Conservation (phyloP, 768 basidiomycete species). For the Infundibulicybe gibba region DNA sequence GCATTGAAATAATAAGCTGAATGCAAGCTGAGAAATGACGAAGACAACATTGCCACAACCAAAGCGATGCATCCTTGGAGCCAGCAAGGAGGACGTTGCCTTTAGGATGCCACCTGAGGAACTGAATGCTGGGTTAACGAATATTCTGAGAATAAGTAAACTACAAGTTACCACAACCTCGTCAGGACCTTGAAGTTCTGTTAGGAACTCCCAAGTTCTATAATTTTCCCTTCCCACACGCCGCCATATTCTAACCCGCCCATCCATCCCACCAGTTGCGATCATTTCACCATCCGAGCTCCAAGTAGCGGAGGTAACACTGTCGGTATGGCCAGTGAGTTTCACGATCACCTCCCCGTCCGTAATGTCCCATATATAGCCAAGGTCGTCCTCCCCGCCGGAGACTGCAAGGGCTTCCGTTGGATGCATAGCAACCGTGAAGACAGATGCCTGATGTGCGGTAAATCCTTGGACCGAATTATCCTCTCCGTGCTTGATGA, state of each 20-base stretch:
- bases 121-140: constrained; percentile 45
- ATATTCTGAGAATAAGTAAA: constrained; percentile 2
- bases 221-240: constrained; percentile 74
- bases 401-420: constrained; percentile 79
- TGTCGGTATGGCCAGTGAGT: constrained; percentile 91
- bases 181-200: constrained; percentile 89
- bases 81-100: constrained; percentile 87
- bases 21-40: too few relatives aligned
- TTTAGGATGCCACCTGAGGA: constrained; percentile 95
- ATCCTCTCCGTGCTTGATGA: constrained; percentile 43
- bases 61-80: constrained; percentile 88
- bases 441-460: constrained; percentile 75
- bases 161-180: constrained; percentile 83
- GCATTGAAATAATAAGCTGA: neutral
- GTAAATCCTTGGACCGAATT: constrained; percentile 70
- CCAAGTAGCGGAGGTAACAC: constrained; percentile 77
- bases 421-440: constrained; percentile 82
- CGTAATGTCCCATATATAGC: constrained; percentile 89
- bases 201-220: constrained; percentile 90
- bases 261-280: constrained; percentile 98
- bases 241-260: constrained; percentile 88
- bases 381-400: constrained; percentile 94
- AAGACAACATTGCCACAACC: constrained; percentile 88
- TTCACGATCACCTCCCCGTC: constrained; percentile 79
- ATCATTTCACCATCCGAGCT: constrained; percentile 89